Evolutionary conservation across 176 grass and related monocot species (phyloP), one percentile per base, ranked within the genome.

Genomic region (Musa beccarii): DNA sequence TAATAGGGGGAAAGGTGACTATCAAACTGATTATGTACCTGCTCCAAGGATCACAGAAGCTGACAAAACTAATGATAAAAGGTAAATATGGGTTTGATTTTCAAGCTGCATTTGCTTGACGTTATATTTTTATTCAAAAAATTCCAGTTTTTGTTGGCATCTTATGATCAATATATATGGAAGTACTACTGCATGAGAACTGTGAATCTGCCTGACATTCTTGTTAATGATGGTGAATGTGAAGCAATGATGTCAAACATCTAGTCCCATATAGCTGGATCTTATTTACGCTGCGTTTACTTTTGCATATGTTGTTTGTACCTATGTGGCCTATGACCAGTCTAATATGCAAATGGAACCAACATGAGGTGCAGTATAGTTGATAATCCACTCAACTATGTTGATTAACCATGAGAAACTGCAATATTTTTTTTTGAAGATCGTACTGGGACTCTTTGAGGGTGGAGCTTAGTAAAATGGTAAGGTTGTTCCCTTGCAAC

Each of bases 1-100:
- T 73, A 83, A 55, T 61, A 98, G 94, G 86, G 90, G 80, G 59
- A 93, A 98, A 87, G 90, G 90, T 76, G 84, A 91, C 49, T 93
- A 91, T 79, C 84, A 98, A 19, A 91, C 93, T 85, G 94, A 98
- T 79, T 98, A 89, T 73, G 86, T 87, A 54, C 94, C 94, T 78
- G 90, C 88, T 76, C 82, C 94, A 76, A 87, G 94, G 80, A 87
- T 89, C 61, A 98, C 94, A 56, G 94, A 98, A 84, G 94, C 94
- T 80, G 94, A 98, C 72, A 93, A 93, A 86, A 84, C 82, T 80
- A 87, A 98, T 56, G 94, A 98, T 29, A 66, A n/a, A 56, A 98
- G 88, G 94, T 98, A 68, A 87, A 86, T 63, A 76, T 67, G 11
- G 11, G 70, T 74, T 81, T 77, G 12, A 17, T 52, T 77, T 50